Conservation (phyloP, 169 alveolate genomes). For the Plasmodium knowlesi region DNA sequence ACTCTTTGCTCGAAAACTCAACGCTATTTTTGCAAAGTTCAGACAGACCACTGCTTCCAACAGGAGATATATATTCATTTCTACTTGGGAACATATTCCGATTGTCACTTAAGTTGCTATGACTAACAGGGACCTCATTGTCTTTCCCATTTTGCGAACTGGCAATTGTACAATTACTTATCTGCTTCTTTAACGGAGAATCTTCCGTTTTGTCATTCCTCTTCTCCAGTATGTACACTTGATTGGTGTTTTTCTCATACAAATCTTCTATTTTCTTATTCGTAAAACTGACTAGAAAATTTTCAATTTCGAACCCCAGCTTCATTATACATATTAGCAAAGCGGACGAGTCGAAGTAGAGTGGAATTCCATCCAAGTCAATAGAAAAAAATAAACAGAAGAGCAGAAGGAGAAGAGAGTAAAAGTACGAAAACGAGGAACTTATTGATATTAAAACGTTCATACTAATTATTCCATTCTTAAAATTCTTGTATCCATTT, state of each 20-base stretch:
- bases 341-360: conserved; percentile 70
- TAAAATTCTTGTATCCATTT: conserved; percentile 64
- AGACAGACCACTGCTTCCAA: background rate
- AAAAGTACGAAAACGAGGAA: conserved; percentile 69
- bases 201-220: background rate
- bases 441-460: conserved; percentile 61
- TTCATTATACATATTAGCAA: conserved; percentile 58
- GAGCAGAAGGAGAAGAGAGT: conserved; percentile 41
- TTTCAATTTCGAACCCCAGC: conserved; percentile 63
- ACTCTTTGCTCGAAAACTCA: background rate
- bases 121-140: background rate
- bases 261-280: conserved; percentile 62
- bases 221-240: conserved; percentile 49
- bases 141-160: background rate
- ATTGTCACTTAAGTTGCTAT: background rate
- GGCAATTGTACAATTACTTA: background rate
- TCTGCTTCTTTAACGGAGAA: background rate
- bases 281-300: conserved; percentile 45
- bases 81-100: background rate
- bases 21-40: background rate
- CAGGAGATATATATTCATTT: background rate
- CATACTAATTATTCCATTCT: conserved; percentile 63
- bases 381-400: conserved; percentile 46
- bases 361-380: conserved; percentile 38
- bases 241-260: conserved; percentile 57